Conservation (phyloP, 106 monocot genomes). For the Dactylorhiza incarnata region DNA sequence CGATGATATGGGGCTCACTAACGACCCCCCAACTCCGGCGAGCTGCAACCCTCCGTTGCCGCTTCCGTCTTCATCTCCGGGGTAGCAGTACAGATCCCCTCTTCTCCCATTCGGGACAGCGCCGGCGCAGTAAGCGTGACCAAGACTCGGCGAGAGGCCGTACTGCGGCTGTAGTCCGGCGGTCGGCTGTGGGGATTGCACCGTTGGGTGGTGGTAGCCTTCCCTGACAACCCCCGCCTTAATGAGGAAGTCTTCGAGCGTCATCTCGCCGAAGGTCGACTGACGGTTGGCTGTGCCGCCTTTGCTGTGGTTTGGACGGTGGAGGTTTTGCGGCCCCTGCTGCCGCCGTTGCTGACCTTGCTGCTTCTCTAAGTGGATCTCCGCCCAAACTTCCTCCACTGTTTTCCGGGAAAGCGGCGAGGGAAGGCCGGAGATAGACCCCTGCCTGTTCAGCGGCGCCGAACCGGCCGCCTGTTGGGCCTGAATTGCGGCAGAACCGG, state of each 20-base stretch:
- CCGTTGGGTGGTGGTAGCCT: not conserved
- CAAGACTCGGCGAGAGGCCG: not conserved
- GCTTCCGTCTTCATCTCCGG: constrained; percentile 1
- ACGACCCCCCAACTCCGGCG: constrained; percentile 11
- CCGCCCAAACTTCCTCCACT: constrained; percentile 58
- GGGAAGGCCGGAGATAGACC: constrained; percentile 29
- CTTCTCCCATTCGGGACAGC: constrained; percentile 10
- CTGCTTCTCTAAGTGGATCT: constrained; percentile 9
- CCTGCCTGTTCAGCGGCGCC: constrained; percentile 23
- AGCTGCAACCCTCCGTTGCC: not conserved
- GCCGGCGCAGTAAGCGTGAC: not conserved
- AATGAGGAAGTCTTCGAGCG: constrained; percentile 51
- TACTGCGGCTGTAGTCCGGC: not conserved
- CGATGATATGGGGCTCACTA: constrained; percentile 31
- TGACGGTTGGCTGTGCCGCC: constrained; percentile 3
- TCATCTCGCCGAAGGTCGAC: constrained; percentile 54
- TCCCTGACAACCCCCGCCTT: constrained; percentile 53
- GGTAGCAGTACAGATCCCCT: not conserved
- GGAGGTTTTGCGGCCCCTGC: not conserved
- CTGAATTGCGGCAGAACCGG: not conserved
- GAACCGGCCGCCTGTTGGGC: not conserved
- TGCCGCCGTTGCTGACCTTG: not conserved
- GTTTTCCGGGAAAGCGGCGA: constrained; percentile 40
- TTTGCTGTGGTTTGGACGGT: not conserved
- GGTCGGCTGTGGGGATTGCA: not conserved